Evolutionary conservation across 495 filamentous ascomycete species (phyloP), one percentile per base, ranked within the genome.

Genomic region (Aspergillus panamensis): DNA sequence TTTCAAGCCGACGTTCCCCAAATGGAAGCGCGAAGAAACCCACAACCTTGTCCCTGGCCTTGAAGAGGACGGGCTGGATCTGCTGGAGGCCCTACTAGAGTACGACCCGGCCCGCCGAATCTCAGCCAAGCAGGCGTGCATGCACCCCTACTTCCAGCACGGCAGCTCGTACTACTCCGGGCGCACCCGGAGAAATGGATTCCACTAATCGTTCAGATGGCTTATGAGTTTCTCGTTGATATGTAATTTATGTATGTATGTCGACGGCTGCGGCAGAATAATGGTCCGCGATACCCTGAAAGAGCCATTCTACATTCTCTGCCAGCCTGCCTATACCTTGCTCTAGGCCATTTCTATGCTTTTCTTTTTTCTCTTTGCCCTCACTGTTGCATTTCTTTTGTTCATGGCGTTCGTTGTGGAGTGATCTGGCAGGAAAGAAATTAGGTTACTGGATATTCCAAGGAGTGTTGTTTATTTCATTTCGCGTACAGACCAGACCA

Each of bases 1-100:
- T 69, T 99, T 92, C 83, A 99, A 99, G 73, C 62, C 89, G 33
- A 92, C 89, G 5, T 99, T 99, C 77, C 94, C 94, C 59, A 96
- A 96, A 77, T 99, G 94, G 94, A 75, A 78, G 42, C 87, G 95
- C 47, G 90, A 93, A 59, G 74, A 79, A 45, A 73, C 77, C 5
- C 75, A 76, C 43, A 71, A 73, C 33, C 73, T 89, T 33, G 82
- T 88, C 3, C 76, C 80, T 9, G 79, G 80, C 8, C 74, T 91
- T 61, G 91, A 95, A n/a, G 78, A 83, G 8, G 74, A 82, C 20
- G 95, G 94, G 14, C 79, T 91, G 13, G 90, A 97, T 66, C 85
- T 99, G 19, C 80, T 99, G n/a, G 94, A 97, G 51, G 71, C 76
- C 42, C 83, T 98, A 75, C 86, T 99, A 44, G 89, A 96, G 35